Conservation (phyloP, 768 basidiomycete species). For the Mycena crocata region DNA sequence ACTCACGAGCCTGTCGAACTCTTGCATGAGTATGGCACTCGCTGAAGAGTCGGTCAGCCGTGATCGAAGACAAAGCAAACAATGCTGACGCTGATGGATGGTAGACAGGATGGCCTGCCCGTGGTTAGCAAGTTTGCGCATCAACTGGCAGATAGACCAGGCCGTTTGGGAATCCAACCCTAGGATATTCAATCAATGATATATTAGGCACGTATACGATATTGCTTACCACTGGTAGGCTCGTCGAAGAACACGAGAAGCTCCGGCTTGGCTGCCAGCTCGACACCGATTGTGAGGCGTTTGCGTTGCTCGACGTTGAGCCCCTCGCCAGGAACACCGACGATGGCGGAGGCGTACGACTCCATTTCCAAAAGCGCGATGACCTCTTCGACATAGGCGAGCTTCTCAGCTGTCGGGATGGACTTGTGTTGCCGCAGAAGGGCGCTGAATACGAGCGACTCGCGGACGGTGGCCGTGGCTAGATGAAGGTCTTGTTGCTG, state of each 20-base stretch:
- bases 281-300: constrained; percentile 74
- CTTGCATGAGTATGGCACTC: constrained; percentile 60
- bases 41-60: constrained; percentile 24
- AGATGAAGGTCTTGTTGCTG: constrained; percentile 89
- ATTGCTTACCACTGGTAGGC: constrained; percentile 57
- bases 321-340: constrained; percentile 75
- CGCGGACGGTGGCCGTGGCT: constrained; percentile 79
- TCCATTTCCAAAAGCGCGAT: constrained; percentile 72
- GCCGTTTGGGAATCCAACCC: constrained; percentile 64
- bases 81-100: constrained; percentile 38
- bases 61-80: not conserved
- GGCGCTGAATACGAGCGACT: constrained; percentile 85
- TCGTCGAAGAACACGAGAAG: constrained; percentile 70
- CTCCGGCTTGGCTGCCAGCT: constrained; percentile 46
- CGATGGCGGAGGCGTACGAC: too few relatives aligned
- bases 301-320: constrained; percentile 81
- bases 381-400: constrained; percentile 72
- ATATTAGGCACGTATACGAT: not conserved
- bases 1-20: constrained; percentile 66
- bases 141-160: constrained; percentile 60
- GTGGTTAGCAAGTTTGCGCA: constrained; percentile 61
- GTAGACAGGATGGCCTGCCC: constrained; percentile 71
- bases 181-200: not conserved
- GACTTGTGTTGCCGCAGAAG: constrained; percentile 77
- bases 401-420: constrained; percentile 66